A percentile compares a stretch with the other conserved stretches of the same genome.
phyloP scores from a whole-genome alignment of 257 asterid species.

The Nicotiana tomentosiformis region DNA sequence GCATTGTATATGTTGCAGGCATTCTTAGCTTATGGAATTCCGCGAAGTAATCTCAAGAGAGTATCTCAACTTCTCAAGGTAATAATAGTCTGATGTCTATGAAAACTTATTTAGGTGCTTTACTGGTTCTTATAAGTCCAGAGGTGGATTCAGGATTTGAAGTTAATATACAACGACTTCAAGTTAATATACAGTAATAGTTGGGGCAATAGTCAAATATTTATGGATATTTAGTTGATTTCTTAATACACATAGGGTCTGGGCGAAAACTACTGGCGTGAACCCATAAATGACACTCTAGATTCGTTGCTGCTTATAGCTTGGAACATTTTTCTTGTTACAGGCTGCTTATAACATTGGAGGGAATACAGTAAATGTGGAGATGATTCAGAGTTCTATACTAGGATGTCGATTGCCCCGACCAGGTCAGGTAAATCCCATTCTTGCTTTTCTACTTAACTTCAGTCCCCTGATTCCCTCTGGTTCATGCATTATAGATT shows the following conservation, averaged over 20 bases:
- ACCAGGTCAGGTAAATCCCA: constrained; percentile 59
- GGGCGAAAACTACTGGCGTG: too few species aligned
- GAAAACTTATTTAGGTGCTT: neutral
- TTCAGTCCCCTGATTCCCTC: neutral
- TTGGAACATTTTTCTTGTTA: constrained; percentile 8
- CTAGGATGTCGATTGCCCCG: constrained; percentile 78
- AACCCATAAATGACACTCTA: too few species aligned
- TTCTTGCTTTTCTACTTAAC: neutral
- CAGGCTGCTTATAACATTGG: constrained; percentile 91
- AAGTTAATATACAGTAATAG: too few species aligned
- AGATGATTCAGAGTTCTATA: constrained; percentile 69
- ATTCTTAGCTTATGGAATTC: constrained; percentile 70
- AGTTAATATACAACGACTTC: too few species aligned
- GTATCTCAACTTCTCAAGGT: constrained; percentile 73
- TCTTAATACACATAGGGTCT: too few species aligned
- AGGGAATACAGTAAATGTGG: constrained; percentile 71
- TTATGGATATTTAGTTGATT: too few species aligned
- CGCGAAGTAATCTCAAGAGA: constrained; percentile 57
- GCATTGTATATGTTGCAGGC: constrained; percentile 41
- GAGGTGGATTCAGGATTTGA: too few species aligned
- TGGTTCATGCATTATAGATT: neutral
- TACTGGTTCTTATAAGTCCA: too few species aligned
- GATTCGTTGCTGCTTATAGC: neutral
- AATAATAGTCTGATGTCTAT: neutral
- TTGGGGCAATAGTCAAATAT: too few species aligned